Conservation (phyloP, 306 rosid genomes). For the Begonia fuchsioides region DNA sequence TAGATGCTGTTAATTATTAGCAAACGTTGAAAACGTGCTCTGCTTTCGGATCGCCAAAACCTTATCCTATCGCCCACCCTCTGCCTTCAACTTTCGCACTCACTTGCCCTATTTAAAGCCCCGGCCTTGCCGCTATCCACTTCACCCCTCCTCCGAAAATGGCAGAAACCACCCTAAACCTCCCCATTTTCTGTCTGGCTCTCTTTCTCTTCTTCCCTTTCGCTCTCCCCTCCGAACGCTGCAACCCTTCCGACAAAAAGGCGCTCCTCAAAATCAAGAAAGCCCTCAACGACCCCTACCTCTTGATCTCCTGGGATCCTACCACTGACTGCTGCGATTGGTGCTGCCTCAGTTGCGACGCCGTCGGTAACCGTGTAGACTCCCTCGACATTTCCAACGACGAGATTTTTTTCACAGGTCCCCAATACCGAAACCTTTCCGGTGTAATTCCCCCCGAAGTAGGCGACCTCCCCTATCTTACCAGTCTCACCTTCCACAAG, state of each 20-base stretch:
- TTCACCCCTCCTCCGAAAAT: too few relatives aligned
- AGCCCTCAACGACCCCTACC: constrained; percentile 59
- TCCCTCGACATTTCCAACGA: constrained; percentile 15
- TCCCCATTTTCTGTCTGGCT: constrained; percentile 6
- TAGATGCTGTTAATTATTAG: too few relatives aligned
- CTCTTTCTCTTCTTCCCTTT: constrained; percentile 14
- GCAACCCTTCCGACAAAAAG: constrained; percentile 56
- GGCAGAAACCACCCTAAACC: background rate
- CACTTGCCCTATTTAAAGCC: too few relatives aligned
- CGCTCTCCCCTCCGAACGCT: constrained; percentile 24
- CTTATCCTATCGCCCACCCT: too few relatives aligned
- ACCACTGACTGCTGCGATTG: constrained; percentile 49
- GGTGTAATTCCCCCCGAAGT: constrained; percentile 47
- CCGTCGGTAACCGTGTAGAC: constrained; percentile 41
- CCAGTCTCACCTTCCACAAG: constrained; percentile 36
- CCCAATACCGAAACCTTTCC: too few relatives aligned
- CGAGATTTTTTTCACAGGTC: too few relatives aligned
- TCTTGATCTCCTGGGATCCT: constrained; percentile 47
- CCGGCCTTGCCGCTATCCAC: too few relatives aligned
- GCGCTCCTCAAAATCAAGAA: constrained; percentile 48
- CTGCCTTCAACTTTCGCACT: too few relatives aligned
- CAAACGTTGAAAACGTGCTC: too few relatives aligned
- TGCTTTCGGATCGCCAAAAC: too few relatives aligned
- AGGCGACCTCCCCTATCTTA: constrained; percentile 51
- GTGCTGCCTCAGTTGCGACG: constrained; percentile 43